Evolutionary conservation across 768 basidiomycete genomes (phyloP), one percentile per base, ranked within the genome.

Genomic region (Mycena albidolilacea): DNA sequence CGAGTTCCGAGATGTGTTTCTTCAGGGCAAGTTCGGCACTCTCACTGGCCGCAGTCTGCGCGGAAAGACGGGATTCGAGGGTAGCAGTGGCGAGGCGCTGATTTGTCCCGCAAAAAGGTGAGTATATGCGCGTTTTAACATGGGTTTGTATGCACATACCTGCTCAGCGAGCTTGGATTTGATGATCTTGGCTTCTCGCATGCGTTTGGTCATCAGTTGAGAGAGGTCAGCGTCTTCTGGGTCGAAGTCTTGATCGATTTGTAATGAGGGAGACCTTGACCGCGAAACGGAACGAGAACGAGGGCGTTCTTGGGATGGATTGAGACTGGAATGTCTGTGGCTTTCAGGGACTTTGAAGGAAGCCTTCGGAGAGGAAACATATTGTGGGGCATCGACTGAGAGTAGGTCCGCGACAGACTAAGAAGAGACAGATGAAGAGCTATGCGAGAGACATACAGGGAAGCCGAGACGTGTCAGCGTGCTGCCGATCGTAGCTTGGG

Each of bases 111-210:
- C 38, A 43, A 41, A 57, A 30, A 70, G 30, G 35, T 75, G 48
- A 69, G 58, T 70, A 70, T 67, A 72, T 67, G 63, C 63, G 70
- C 54, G 15, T 35, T 44, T n/a, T 41, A 17, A 41, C n/a, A 14
- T 35, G 21, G 37, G 8, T 55, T 57, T 6, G 11, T n/a, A 41
- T 35, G 30, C n/a, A 65, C 78, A 35, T n/a, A 78, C 79, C 70
- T 79, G 72, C 69, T 79, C 77, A 17, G 75, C 74, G 30, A 79
- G 74, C 68, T 79, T 77, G 11, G 72, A 44, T 65, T 79, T 79
- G 35, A 76, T 60, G 15, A 76, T 19, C 38, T 75, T 75, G n/a
- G 74, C 71, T 54, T 79, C 79, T 14, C 72, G 77, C 70, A 79
- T 67, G 38, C 73, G 77, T 23, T 77, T 73, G 48, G 67, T 69